Conservation (phyloP, 2,329 filamentous ascomycete species). For the Ceratocystis papillata region DNA sequence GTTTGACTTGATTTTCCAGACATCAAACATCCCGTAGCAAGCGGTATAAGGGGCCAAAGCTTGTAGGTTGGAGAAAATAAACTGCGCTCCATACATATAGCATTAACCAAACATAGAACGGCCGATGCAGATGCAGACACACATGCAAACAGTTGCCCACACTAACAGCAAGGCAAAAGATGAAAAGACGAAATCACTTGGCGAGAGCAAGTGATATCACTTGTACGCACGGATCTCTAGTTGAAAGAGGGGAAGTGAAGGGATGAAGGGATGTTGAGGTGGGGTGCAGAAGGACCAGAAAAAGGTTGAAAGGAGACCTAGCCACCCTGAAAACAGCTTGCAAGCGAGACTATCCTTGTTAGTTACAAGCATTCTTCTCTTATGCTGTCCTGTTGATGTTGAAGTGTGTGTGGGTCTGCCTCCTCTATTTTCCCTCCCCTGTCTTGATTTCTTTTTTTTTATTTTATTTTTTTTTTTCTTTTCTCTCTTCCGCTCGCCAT, state of each 20-base stretch:
- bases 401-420: conserved; percentile 1
- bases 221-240: background rate
- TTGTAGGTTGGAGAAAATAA: no score
- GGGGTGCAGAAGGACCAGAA: background rate
- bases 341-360: background rate
- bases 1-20: no score
- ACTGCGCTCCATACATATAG: no score
- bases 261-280: background rate
- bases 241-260: conserved; percentile 10
- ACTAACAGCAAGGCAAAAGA: background rate
- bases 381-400: background rate
- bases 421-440: background rate
- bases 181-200: no score
- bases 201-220: background rate
- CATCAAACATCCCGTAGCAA: no score
- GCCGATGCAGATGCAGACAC: no score
- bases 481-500: background rate
- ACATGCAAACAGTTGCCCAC: background rate
- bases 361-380: background rate
- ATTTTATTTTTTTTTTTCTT: background rate
- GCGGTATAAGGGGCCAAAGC: no score
- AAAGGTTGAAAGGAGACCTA: background rate
- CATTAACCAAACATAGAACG: no score
- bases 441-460: background rate
- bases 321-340: background rate